A percentile compares a stretch with the other conserved stretches of the same genome.
Evolutionary conservation across 169 alveolate genomes (phyloP).

Genomic region (Toxoplasma gondii): DNA sequence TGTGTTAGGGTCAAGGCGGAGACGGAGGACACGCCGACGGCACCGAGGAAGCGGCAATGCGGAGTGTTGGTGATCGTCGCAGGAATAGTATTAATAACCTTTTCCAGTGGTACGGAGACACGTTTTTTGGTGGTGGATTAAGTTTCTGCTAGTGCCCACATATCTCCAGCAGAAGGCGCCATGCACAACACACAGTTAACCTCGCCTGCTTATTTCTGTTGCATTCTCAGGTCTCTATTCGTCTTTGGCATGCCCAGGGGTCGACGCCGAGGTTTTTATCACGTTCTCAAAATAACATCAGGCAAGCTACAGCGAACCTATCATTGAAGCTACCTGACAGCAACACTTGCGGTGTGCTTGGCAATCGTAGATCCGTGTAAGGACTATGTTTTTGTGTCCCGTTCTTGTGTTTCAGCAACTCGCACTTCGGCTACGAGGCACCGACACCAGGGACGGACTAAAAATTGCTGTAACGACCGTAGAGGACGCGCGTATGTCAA

Average conservation of each 20-base stretch:
- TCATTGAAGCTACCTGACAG: no score
- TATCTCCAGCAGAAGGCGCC: no score
- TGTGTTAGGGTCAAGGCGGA: not conserved
- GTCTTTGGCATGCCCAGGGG: not conserved
- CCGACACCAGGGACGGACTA: not conserved
- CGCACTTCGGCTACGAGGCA: not conserved
- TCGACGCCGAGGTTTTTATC: not conserved
- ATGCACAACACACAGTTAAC: not conserved
- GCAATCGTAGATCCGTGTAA: no score
- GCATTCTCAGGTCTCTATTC: not conserved
- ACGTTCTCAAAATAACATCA: not conserved
- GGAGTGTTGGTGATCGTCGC: not conserved
- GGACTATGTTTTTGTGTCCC: not conserved
- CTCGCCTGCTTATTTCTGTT: not conserved
- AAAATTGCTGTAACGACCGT: not conserved
- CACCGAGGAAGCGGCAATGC: not conserved
- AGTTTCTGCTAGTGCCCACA: no score
- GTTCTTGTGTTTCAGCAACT: not conserved
- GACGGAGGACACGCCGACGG: not conserved
- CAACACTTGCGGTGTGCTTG: no score
- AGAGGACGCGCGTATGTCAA: conserved; percentile 34
- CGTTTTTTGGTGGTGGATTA: not conserved
- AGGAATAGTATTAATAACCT: not conserved
- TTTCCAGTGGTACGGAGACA: not conserved
- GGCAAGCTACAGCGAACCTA: not conserved